Evolutionary conservation across 2,329 filamentous ascomycete genomes (phyloP), one percentile per base, ranked within the genome.

Genomic region (Ophiocordyceps robertsii): DNA sequence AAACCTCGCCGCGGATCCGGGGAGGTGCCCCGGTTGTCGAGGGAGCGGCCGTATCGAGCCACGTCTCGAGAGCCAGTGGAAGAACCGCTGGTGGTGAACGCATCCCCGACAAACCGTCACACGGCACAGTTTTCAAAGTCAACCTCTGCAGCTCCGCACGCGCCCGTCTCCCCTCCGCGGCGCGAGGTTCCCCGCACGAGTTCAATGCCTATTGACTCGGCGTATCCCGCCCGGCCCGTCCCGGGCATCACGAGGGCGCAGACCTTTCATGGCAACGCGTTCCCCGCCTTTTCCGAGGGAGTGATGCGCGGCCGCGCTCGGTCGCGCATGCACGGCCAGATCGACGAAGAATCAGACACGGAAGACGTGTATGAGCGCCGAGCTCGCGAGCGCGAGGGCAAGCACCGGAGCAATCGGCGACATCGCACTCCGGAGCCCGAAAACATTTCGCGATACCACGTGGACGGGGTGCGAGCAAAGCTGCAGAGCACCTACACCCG

Each of bases 311-410:
- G 64, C 8, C 64, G 64, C 24, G 52, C 52, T 29, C 62, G 64
- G 14, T 63, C 61, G 11, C 59, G 58, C 37, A 49, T 57, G 49
- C 58, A 64, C 8, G 29, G 63, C 6, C 64, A 67, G 45, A 52
- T 56, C 13, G 49, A 54, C 10, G 57, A 57, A 3, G 56, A 62
- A 4, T 54, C 47, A 4, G 63, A 65, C 6, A 56, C 54, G 0
- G 61, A 64, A 12, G 62, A 63, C 2, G 54, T 56, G 1, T 55
- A 61, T 17, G 56, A 58, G 10, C 53, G 53, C 16, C 51, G 50
- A 5, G 45, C 48, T 9, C 19, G 17, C 13, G 16, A 40, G 16
- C 52, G 52, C 12, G 53, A 60, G 17, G 52, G 55, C 42, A 63
- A 61, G 49, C 58, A 63, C 27, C 60, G 62, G 42, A 53, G 52